Evolutionary conservation across 1,284 basidiomycete species (phyloP).

Genomic region (Rhodotorula sp.): DNA sequence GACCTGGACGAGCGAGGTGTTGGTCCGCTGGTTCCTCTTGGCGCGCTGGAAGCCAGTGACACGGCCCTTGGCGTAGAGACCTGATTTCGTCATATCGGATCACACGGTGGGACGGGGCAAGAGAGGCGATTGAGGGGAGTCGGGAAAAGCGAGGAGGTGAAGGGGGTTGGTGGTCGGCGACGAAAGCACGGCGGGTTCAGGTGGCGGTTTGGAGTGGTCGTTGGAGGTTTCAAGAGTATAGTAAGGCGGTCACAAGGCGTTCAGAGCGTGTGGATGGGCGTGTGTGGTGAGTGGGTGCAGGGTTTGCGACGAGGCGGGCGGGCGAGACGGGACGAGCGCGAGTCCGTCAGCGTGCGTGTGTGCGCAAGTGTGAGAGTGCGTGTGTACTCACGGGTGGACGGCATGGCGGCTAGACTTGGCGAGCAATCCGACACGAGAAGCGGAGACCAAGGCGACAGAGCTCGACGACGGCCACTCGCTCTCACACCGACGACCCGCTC

Average conservation of each 20-base stretch:
- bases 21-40: conserved; percentile 92
- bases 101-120: neutral
- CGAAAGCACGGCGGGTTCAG: neutral
- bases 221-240: neutral
- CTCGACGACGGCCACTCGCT: neutral
- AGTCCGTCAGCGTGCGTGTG: neutral
- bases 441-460: neutral
- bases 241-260: neutral
- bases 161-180: neutral
- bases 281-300: neutral
- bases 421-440: neutral
- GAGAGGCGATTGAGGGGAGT: neutral
- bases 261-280: neutral
- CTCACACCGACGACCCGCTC: too few relatives aligned
- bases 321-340: neutral
- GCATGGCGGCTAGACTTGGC: neutral
- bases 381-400: neutral
- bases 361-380: neutral
- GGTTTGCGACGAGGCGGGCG: neutral
- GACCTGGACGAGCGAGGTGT: conserved; percentile 94
- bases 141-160: neutral
- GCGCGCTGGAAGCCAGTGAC: conserved; percentile 97
- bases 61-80: conserved; percentile 89
- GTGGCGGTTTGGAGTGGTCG: neutral
- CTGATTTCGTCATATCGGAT: neutral